Base-by-base conservation (phyloP, 2,329 filamentous ascomycete genomes). In the Penicillium sp. region DNA sequence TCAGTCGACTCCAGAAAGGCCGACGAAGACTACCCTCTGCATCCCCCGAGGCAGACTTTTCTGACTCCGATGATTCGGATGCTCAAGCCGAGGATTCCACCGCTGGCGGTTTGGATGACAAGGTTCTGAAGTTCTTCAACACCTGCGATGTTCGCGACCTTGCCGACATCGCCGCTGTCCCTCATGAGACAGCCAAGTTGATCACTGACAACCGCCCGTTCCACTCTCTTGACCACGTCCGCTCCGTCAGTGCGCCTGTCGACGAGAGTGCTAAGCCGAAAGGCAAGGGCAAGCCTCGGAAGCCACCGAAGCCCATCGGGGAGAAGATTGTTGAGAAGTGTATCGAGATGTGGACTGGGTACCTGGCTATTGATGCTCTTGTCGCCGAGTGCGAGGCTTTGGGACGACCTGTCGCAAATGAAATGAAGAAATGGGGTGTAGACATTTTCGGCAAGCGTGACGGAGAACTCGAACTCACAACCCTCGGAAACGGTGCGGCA, bases 51-150 rank as follows among this genome's bases (percentile, higher is more conserved):
- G 66, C 64, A n/a, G 60, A 68, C 44, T 56, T 68, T 44, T 64
- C 70, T 30, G 74, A 79, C 16, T 76, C 77, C 1, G 77, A 78
- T 13, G 75, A 77, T 40, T 75, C 72, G 5, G 74, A 73, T 41
- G 70, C 69, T 9, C 71, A 69, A 24, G 62, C 67, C 24, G 73
- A 70, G 20, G 67, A 68, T 18, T 55, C 64, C 4, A 73, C 74
- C 39, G 73, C 76, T 24, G 72, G 75, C 45, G 69, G 72, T 16
- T 67, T 83, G 36, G 78, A 83, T 27, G 65, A 64, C 4, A 80
- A 80, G 49, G 82, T 96, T 6, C 76, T 97, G 25, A 80, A 85
- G 7, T 95, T 91, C 64, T 85, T 99, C 70, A 97, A 97, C 65
- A 84, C 79, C 0, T 94, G 89, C 68, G 83, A 84, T 5, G 75